Conservation (phyloP, 768 basidiomycete genomes). For the Leccinum subgranulosum region DNA sequence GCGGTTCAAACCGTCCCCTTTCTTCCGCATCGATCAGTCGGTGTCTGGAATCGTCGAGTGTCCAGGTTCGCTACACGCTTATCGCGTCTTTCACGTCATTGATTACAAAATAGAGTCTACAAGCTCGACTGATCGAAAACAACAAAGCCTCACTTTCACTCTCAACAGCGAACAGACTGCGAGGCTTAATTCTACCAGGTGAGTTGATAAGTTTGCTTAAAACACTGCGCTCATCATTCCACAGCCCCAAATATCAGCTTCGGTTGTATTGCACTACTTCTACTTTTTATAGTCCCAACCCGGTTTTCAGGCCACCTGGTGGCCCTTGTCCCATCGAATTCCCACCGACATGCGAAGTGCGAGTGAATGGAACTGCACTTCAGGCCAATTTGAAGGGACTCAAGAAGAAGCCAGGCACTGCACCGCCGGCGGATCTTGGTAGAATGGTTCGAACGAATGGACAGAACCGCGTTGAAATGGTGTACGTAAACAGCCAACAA, state of each 20-base stretch:
- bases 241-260: slow-evolving; percentile 71
- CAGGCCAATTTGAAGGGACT: slow-evolving; percentile 81
- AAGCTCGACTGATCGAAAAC: slow-evolving; percentile 73
- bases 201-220: slow-evolving; percentile 19
- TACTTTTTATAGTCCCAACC: slow-evolving; percentile 55
- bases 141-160: slow-evolving; percentile 58
- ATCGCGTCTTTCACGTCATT: background rate
- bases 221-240: slow-evolving; percentile 8
- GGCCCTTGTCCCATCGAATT: slow-evolving; percentile 82
- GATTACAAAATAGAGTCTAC: slow-evolving; percentile 56
- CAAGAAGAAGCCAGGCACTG: slow-evolving; percentile 94
- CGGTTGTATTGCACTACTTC: slow-evolving; percentile 89
- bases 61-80: slow-evolving; percentile 53
- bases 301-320: slow-evolving; percentile 49
- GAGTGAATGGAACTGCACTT: slow-evolving; percentile 70
- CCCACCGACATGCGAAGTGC: slow-evolving; percentile 87
- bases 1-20: slow-evolving; percentile 79
- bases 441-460: slow-evolving; percentile 38
- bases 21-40: slow-evolving; percentile 63
- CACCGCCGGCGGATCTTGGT: slow-evolving; percentile 78
- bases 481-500: slow-evolving; percentile 87
- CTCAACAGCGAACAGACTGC: slow-evolving; percentile 60
- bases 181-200: slow-evolving; percentile 61
- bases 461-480: slow-evolving; percentile 77
- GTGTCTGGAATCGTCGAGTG: slow-evolving; percentile 70